Percentiles rank a stretch among this genome's conserved stretches.
phyloP scores from a whole-genome alignment of 768 basidiomycete species.

The Tephrocybe sp. region DNA sequence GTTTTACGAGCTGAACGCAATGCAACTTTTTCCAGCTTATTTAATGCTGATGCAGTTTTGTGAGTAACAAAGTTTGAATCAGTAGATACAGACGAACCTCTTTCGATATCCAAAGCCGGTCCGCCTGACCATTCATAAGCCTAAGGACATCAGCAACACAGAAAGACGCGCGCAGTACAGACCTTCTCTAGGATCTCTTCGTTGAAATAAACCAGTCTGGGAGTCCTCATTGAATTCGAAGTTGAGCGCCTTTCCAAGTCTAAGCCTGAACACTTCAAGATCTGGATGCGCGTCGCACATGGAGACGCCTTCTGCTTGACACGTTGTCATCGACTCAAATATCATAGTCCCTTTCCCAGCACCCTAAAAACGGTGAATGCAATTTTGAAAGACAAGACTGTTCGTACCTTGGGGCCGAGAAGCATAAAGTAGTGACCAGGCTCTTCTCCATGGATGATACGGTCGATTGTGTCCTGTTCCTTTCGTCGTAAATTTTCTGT shows the following conservation, averaged over 20 bases:
- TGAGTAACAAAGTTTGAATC: neutral
- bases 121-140: conserved; percentile 45
- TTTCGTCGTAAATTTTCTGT: conserved; percentile 63
- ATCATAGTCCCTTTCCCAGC: conserved; percentile 84
- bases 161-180: conserved; percentile 1
- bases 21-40: conserved; percentile 85
- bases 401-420: conserved; percentile 68
- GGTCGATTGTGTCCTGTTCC: conserved; percentile 76
- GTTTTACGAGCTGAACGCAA: conserved; percentile 54
- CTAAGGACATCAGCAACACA: neutral
- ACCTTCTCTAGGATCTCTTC: conserved; percentile 83
- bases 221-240: conserved; percentile 86
- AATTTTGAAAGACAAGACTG: conserved; percentile 7
- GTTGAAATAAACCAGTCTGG: conserved; percentile 76
- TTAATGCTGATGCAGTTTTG: conserved; percentile 47
- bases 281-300: conserved; percentile 86
- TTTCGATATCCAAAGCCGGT: conserved; percentile 76
- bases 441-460: conserved; percentile 73
- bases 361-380: conserved; percentile 40
- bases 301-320: conserved; percentile 66
- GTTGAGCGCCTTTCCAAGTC: conserved; percentile 82
- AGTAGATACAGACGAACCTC: conserved; percentile 41
- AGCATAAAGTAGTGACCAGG: conserved; percentile 73
- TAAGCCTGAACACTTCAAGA: conserved; percentile 81
- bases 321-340: conserved; percentile 73